These are phyloP conservation scores for Didymella pinodella DNA, from an alignment of 2,329 filamentous ascomycete genomes.

Conservation along the genomic window DNA sequence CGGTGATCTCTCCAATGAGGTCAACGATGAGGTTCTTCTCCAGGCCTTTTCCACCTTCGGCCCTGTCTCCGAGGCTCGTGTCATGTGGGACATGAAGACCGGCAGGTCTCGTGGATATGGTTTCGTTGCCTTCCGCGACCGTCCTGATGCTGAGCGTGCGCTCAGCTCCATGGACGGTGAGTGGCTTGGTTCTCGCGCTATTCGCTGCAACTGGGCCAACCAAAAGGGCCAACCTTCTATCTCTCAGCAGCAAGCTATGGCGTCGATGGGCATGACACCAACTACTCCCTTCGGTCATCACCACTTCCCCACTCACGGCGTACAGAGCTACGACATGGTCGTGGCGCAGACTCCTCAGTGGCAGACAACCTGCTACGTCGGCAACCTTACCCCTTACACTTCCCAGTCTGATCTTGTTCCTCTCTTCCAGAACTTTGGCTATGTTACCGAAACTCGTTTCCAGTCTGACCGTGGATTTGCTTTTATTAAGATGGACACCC, in stretches of 20 bases:
- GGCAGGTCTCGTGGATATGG: slow-evolving; percentile 96
- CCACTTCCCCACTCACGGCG: slow-evolving; percentile 95
- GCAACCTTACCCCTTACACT: slow-evolving; percentile 96
- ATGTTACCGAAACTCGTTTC: slow-evolving; percentile 95
- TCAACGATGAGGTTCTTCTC: slow-evolving; percentile 92
- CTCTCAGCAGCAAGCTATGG: slow-evolving; percentile 96
- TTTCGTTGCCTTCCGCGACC: slow-evolving; percentile 96
- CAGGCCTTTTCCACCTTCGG: slow-evolving; percentile 97
- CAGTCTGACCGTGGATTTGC: slow-evolving; percentile 97
- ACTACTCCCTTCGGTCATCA: slow-evolving; percentile 96
- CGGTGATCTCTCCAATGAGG: slow-evolving; percentile 95
- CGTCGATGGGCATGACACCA: slow-evolving; percentile 96
- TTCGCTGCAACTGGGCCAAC: slow-evolving; percentile 99
- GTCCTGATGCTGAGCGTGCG: slow-evolving; percentile 92
- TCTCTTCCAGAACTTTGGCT: slow-evolving; percentile 98
- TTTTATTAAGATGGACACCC: slow-evolving; percentile 98
- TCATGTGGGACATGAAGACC: slow-evolving; percentile 99
- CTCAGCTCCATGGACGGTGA: slow-evolving; percentile 98
- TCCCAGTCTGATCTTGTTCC: slow-evolving; percentile 97
- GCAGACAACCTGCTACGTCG: slow-evolving; percentile 99
- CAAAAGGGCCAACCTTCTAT: slow-evolving; percentile 99
- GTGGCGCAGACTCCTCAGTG: slow-evolving; percentile 92
- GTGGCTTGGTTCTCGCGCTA: slow-evolving; percentile 97
- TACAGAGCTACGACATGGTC: slow-evolving; percentile 98
- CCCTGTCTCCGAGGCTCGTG: slow-evolving; percentile 93